Evolutionary conservation across 768 basidiomycete genomes (phyloP).

Genomic region (Boletus rex-veris): DNA sequence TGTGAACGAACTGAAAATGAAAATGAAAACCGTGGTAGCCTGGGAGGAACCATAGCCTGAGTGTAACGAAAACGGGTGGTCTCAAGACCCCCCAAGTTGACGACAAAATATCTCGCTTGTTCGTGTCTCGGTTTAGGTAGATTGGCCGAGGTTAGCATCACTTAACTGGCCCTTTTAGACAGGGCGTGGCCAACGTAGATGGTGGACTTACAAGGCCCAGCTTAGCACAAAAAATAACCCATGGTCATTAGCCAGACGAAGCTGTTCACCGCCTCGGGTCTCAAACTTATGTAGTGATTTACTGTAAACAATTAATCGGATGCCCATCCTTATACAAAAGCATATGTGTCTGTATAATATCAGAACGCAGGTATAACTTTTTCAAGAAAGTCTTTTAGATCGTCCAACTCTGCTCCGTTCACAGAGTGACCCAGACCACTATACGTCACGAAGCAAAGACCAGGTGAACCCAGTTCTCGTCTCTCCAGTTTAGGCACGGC

Average conservation of each 20-base stretch:
- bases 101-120: conserved; percentile 8
- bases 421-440: not conserved
- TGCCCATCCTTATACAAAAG: too few relatives aligned
- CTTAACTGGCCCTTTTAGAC: not conserved
- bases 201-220: too few relatives aligned
- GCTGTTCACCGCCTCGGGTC: too few relatives aligned
- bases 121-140: not conserved
- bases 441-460: conserved; percentile 3
- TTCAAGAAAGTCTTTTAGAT: not conserved
- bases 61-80: conserved; percentile 18
- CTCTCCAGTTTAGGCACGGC: not conserved
- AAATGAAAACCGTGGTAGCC: not conserved
- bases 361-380: not conserved
- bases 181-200: too few relatives aligned
- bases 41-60: not conserved
- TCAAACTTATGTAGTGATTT: too few relatives aligned
- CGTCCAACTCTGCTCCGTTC: not conserved
- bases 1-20: not conserved
- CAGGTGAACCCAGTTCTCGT: not conserved
- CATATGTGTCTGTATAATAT: too few relatives aligned
- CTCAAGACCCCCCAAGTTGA: conserved; percentile 23
- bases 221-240: too few relatives aligned
- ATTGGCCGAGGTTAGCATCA: not conserved
- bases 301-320: too few relatives aligned
- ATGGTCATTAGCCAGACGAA: too few relatives aligned